phyloP scores from a whole-genome alignment of 345 rosid genomes.

The Turritis glabra region DNA sequence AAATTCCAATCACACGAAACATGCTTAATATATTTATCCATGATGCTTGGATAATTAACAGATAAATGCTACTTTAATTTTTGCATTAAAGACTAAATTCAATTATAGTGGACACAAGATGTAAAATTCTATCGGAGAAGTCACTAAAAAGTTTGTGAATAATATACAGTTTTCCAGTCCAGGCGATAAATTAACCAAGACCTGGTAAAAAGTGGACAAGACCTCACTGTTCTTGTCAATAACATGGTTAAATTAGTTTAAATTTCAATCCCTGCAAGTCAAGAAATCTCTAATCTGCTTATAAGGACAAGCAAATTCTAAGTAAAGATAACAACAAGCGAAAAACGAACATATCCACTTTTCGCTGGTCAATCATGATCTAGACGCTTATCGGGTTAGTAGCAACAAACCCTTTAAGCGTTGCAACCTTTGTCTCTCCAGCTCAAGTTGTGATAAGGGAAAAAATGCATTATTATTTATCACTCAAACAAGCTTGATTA shows the following conservation, averaged over 20 bases:
- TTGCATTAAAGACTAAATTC: too few relatives aligned
- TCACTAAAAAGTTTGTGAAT: background rate
- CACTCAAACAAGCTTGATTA: conserved; percentile 20
- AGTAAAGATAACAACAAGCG: conserved; percentile 37
- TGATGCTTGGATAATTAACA: too few relatives aligned
- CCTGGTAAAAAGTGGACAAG: conserved; percentile 18
- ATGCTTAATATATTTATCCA: too few relatives aligned
- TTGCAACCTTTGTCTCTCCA: conserved; percentile 41
- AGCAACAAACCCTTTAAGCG: conserved; percentile 28
- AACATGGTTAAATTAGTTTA: conserved; percentile 7
- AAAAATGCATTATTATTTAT: conserved; percentile 11
- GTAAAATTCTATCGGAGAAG: background rate
- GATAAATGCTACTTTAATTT: too few relatives aligned
- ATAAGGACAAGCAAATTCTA: conserved; percentile 22
- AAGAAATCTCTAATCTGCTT: conserved; percentile 30
- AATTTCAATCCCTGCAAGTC: conserved; percentile 25
- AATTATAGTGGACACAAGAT: background rate
- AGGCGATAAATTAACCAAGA: conserved; percentile 19
- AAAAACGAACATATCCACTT: conserved; percentile 19
- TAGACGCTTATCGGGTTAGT: conserved; percentile 12
- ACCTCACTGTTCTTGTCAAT: conserved; percentile 19
- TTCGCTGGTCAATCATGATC: conserved; percentile 28
- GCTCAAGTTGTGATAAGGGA: conserved; percentile 30
- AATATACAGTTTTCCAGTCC: too few relatives aligned
- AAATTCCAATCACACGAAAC: background rate